Evolutionary conservation across 768 basidiomycete genomes (phyloP).

Genomic region (Amanita polypyramis): DNA sequence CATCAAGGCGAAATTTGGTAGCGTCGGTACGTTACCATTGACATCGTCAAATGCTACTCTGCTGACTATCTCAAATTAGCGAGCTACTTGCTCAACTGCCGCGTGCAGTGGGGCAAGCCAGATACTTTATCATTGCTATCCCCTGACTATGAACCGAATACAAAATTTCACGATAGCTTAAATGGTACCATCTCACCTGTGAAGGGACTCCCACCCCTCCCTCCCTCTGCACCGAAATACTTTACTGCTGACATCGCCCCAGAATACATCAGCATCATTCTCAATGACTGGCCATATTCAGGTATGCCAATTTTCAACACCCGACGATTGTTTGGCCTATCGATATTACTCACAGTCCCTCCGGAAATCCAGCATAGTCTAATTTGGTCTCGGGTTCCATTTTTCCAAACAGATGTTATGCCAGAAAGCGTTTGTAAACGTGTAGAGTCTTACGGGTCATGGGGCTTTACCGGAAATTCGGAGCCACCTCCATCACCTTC

Average conservation of each 20-base stretch:
- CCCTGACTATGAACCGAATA: constrained; percentile 34
- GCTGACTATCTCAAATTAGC: constrained; percentile 25
- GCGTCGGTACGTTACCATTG: constrained; percentile 42
- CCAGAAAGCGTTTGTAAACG: constrained; percentile 40
- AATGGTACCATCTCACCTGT: constrained; percentile 3
- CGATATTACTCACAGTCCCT: constrained; percentile 37
- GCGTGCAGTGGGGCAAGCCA: constrained; percentile 68
- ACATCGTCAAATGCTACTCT: neutral
- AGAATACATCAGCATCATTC: constrained; percentile 57
- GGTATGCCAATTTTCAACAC: constrained; percentile 28
- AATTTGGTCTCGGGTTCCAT: constrained; percentile 69
- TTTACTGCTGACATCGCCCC: constrained; percentile 56
- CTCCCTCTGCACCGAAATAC: constrained; percentile 35
- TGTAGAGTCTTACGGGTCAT: constrained; percentile 66
- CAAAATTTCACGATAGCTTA: constrained; percentile 1
- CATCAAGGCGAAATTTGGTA: constrained; percentile 52
- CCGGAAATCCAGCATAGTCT: constrained; percentile 62
- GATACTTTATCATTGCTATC: constrained; percentile 54
- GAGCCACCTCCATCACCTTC: constrained; percentile 52
- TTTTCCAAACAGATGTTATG: constrained; percentile 52
- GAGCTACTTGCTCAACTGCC: constrained; percentile 58
- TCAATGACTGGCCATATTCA: constrained; percentile 87
- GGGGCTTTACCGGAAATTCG: constrained; percentile 64
- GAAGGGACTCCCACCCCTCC: constrained; percentile 19
- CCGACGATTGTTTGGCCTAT: neutral